These are phyloP conservation scores for Phytophthora quininea DNA, from an alignment of 352 stramenopile species.

Conservation along the genomic window DNA sequence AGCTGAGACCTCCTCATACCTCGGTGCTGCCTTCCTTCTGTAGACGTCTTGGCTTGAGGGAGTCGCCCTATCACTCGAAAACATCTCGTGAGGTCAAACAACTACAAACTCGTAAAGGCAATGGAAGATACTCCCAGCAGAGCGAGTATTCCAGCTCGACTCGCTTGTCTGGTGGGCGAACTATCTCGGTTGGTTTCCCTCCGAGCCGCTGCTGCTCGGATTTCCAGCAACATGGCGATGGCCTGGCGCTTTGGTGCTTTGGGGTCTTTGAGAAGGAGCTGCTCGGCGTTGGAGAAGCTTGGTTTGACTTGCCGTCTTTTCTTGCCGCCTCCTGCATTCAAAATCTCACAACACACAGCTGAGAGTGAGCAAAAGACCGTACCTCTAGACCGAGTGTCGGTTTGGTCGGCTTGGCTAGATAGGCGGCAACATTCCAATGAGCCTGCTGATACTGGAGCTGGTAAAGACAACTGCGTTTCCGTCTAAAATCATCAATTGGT, in stretches of 20 bases:
- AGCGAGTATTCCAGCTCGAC: constrained; percentile 20
- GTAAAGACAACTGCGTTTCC: not conserved
- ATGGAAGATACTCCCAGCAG: constrained; percentile 21
- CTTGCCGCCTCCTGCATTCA: not conserved
- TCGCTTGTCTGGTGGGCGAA: not conserved
- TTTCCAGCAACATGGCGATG: constrained; percentile 27
- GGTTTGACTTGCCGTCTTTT: constrained; percentile 19
- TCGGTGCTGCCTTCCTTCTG: not conserved
- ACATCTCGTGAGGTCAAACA: not conserved
- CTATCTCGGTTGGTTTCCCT: not conserved
- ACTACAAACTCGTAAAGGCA: constrained; percentile 8
- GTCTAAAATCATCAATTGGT: constrained; percentile 20
- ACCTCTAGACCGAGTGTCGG: too few relatives aligned
- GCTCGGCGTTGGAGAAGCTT: not conserved
- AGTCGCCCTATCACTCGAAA: constrained; percentile 25
- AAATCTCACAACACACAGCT: not conserved
- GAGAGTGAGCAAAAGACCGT: too few relatives aligned
- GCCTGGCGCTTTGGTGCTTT: not conserved
- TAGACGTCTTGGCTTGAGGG: constrained; percentile 15
- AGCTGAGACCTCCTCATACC: not conserved
- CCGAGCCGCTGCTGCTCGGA: constrained; percentile 12
- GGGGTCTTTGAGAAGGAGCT: constrained; percentile 14
- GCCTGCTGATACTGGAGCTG: too few relatives aligned
- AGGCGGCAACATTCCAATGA: too few relatives aligned
- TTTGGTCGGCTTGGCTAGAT: too few relatives aligned